phyloP scores from a whole-genome alignment of 129 eudicot species.

The Saussurea involucrata region DNA sequence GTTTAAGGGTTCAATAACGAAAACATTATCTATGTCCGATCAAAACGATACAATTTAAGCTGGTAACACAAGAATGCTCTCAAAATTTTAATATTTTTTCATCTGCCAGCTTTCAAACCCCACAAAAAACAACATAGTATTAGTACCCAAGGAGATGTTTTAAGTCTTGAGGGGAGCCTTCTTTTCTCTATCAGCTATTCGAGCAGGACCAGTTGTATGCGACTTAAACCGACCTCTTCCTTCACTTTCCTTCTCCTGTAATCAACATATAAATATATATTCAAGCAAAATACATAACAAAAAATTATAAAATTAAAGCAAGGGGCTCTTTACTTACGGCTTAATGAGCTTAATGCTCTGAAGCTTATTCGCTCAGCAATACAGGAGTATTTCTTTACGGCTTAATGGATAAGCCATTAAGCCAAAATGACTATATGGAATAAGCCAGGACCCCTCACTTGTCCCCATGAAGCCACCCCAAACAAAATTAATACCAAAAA shows the following conservation, averaged over 20 bases:
- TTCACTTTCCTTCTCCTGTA: constrained; percentile 78
- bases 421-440: neutral
- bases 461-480: neutral
- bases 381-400: neutral
- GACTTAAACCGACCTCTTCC: constrained; percentile 97
- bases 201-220: constrained; percentile 81
- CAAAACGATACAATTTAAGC: constrained; percentile 17
- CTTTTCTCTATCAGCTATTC: constrained; percentile 94
- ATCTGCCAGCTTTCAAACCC: neutral
- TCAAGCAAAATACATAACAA: neutral
- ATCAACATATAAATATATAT: neutral
- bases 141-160: neutral
- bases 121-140: neutral
- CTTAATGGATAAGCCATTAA: neutral
- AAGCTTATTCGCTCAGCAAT: neutral
- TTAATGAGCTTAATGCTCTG: neutral
- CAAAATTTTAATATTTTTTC: constrained; percentile 13
- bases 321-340: neutral
- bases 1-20: neutral
- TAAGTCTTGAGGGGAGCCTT: constrained; percentile 90
- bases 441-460: neutral
- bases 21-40: neutral
- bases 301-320: neutral
- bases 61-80: constrained; percentile 50
- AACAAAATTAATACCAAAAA: neutral